Evolutionary conservation across 2,329 filamentous ascomycete species (phyloP), one percentile per base, ranked within the genome.

Genomic region (Blumeria graminis): DNA sequence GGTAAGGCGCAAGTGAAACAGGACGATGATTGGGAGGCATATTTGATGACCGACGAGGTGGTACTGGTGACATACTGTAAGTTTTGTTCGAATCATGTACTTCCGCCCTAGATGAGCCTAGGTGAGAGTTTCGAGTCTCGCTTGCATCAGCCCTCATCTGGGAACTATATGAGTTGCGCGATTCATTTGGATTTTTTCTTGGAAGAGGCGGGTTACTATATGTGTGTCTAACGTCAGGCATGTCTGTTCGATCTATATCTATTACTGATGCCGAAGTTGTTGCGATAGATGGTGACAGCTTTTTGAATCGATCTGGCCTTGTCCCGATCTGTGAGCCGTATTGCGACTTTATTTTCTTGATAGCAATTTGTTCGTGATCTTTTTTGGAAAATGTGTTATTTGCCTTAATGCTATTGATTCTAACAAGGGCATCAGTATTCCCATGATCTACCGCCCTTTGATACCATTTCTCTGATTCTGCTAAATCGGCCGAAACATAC

Each of bases 311-410:
- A 38, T 80, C 77, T 0, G 78, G 79, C 56, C 78, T 71, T 63
- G 73, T 72, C 35, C 79, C 79, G 54, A 77, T 71, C 64, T 82
- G 78, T 14, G 82, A 85, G 14, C 82, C 83, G 63, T 87, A 79
- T 61, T 83, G 80, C 3, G 80, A 87, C 69, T 84, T 94, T 72
- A 98, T 96, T 56, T 84, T 80, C 55, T 80, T 83, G 61, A 98
- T 80, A 0, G 92, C 89, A 45, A 93, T 82, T 56, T 88, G 86
- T 68, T 96, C 90, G 67, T 98, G 92, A 64, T 96, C 92, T 62
- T 82, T 78, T 70, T 89, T 89, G 1, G 87, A 93, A 51, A 96
- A 73, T 3, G 85, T 85, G 68, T 86, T 86, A 57, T 86, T 84
- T 62, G 86, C 80, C 51, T 80, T 82, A 55, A 98, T 81, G 55